Evolutionary conservation across 805 yeast genomes (phyloP).

Genomic region (Lachancea sp.): DNA sequence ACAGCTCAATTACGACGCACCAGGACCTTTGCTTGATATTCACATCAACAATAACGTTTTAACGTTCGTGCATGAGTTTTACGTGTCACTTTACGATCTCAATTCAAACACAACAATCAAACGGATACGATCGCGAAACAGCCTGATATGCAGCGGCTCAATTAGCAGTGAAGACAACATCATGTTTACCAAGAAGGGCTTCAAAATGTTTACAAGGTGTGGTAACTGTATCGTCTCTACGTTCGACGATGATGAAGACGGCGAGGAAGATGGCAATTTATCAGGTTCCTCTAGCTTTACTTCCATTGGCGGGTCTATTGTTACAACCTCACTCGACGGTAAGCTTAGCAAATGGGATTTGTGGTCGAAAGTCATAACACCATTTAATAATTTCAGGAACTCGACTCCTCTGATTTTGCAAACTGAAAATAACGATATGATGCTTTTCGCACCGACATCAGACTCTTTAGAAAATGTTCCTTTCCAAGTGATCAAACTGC

Average conservation of each 20-base stretch:
- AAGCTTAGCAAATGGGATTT: slow-evolving; percentile 23
- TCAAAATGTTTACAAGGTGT: slow-evolving; percentile 21
- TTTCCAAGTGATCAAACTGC: slow-evolving; percentile 24
- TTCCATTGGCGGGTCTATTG: slow-evolving; percentile 13
- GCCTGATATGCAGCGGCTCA: slow-evolving; percentile 18
- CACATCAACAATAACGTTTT: slow-evolving; percentile 13
- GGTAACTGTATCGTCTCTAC: slow-evolving; percentile 28
- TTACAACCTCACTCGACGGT: slow-evolving; percentile 19
- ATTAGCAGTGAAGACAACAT: slow-evolving; percentile 17
- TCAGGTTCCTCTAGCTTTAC: slow-evolving; percentile 18
- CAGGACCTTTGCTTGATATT: slow-evolving; percentile 9
- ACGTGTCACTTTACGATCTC: slow-evolving; percentile 18
- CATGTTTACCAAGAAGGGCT: slow-evolving; percentile 20
- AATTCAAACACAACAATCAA: slow-evolving; percentile 11
- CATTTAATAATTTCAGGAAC: slow-evolving; percentile 20
- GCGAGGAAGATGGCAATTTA: slow-evolving; percentile 5
- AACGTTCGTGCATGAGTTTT: slow-evolving; percentile 15
- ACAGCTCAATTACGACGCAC: slow-evolving; percentile 5
- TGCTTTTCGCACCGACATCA: slow-evolving; percentile 23
- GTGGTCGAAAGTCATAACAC: slow-evolving; percentile 23
- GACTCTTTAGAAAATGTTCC: slow-evolving; percentile 19
- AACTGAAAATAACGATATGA: slow-evolving; percentile 25
- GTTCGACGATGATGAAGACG: slow-evolving; percentile 13
- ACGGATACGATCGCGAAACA: slow-evolving; percentile 10
- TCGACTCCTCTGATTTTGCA: slow-evolving; percentile 19